phyloP scores from a whole-genome alignment of 164 flowering plant species.

The Liriodendron chinense region DNA sequence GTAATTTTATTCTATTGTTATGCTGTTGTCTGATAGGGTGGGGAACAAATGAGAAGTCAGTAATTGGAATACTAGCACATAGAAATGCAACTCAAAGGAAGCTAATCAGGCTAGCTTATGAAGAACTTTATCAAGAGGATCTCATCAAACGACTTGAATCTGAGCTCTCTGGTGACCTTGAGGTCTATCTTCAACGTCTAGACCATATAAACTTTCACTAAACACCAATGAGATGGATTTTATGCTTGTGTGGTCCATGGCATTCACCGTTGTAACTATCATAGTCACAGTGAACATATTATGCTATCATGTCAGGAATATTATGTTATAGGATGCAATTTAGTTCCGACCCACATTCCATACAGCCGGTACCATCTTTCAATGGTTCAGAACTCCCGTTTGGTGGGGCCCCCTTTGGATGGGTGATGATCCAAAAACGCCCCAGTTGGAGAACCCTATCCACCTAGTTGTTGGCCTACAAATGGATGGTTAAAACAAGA shows the following conservation, averaged over 20 bases:
- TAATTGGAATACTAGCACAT: conserved; percentile 42
- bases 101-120: conserved; percentile 43
- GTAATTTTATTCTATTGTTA: background rate
- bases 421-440: too few relatives aligned
- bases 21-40: conserved; percentile 25
- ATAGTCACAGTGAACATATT: too few relatives aligned
- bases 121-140: conserved; percentile 42
- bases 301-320: too few relatives aligned
- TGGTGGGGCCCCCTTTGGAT: too few relatives aligned
- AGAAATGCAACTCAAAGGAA: conserved; percentile 51
- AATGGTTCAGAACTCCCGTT: too few relatives aligned
- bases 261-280: background rate
- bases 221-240: background rate
- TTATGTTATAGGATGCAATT: too few relatives aligned
- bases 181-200: conserved; percentile 26
- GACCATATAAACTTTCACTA: background rate
- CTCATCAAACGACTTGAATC: conserved; percentile 45
- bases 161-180: conserved; percentile 51
- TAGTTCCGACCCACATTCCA: too few relatives aligned
- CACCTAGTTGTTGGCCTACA: too few relatives aligned
- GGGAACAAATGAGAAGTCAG: conserved; percentile 53
- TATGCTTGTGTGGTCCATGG: background rate
- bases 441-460: too few relatives aligned
- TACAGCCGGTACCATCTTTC: too few relatives aligned
- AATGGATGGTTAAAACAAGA: too few relatives aligned